Evolutionary conservation across 73 alveolate species (phyloP), one percentile per base, ranked within the genome.

Genomic region (Paramecium bursaria): DNA sequence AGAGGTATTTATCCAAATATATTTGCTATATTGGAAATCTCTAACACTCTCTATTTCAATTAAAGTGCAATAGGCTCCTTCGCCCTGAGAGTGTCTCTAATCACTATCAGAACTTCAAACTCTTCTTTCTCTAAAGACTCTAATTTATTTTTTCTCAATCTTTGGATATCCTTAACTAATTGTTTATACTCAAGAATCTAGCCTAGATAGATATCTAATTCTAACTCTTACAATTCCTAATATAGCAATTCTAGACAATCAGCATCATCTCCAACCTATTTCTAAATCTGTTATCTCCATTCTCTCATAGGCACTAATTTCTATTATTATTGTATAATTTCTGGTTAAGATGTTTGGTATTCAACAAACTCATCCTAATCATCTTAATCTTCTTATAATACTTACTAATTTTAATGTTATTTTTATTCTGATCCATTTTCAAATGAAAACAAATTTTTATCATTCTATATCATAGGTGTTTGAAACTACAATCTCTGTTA

Each of bases 31-130:
- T n/a, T n/a, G n/a, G n/a, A n/a, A n/a, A 67, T 42, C 46, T 39
- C 17, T 4, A 67, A 27, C 2, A 67, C 44, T 4, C 44, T 35
- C 13, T 67, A 39, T 15, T 67, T 67, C 46, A 67, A 67, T 30
- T 30, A 22, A 53, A 67, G 33, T 2, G 82, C 82, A 4, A 67
- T 67, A 1, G 82, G 82, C 23, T 67, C 82, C 27, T 67, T 67
- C 21, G 82, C 82, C 44, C 82, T 67, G 10, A 67, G 44, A 1
- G 82, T 67, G 50, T 67, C 82, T 39, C 82, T 67, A 15, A 67
- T 67, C 1, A 67, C 82, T 3, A 47, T 67, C 4, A 47, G 42
- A 11, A 25, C 53, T 42, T 67, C 82, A 35, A 25, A 67, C 39
- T 67, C 82, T 67, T 67, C 82, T 42, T 42, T 67, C 14, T 67